Evolutionary conservation across 371 early-diverging fungal genomes (phyloP), one percentile per base, ranked within the genome.

Genomic region (Mortierella polycephala): DNA sequence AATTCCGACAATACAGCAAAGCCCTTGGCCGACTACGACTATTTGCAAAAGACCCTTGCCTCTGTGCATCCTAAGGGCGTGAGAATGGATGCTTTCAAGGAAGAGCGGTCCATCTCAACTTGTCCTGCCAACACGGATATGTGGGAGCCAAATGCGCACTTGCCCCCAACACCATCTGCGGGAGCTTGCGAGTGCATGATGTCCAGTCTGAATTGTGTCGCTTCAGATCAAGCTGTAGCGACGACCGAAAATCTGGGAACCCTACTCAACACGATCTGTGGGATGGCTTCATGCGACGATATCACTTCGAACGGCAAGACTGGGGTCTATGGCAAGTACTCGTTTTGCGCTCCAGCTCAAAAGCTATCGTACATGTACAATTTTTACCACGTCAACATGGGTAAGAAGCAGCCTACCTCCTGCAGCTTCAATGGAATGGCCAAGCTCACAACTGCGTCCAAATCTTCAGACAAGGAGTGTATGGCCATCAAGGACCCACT

Each of bases 131-230:
- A 74, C 46, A 71, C 81, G 52, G 57, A 73, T 10, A 83, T 58
- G 11, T 94, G 94, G 94, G 84, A 84, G 50, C 88, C 90, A 14
- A 85, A 85, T 14, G 75, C 71, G 7, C 70, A 63, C 6, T 67
- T 94, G 13, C 91, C 94, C 10, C 90, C 92, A 1, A 91, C 92
- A 0, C 95, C 95, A 7, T 91, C 90, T 0, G 79, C 83, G 8
- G 84, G 85, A 20, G 86, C 86, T 18, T 94, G 95, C 71, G 74
- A 86, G 18, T 92, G 93, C 81, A 90, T 93, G 90, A 73, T 86
- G 37, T 82, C 88, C 37, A 86, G 90, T 8, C 74, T 92, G 49
- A 70, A 83, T 39, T 93, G 93, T 71, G 83, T 85, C 10, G 85
- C 84, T 4, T 85, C 86, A 0, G 82, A 85, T 18, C 82, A 86